Base-by-base conservation (phyloP, 768 basidiomycete species). In the Lentinula sp. region DNA sequence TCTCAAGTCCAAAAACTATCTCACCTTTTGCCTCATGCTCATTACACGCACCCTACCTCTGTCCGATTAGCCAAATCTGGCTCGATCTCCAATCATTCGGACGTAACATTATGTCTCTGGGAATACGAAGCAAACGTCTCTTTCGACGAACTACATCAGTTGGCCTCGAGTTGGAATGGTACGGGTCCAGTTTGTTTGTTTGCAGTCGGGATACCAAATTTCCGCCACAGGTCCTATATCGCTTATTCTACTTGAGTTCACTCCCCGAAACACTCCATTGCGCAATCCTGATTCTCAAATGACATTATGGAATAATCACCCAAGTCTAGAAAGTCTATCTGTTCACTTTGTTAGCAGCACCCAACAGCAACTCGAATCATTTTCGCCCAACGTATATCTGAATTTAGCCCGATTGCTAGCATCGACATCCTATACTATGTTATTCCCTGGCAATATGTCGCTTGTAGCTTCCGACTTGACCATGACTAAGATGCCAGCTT, bases 351-450 rank as follows among this genome's bases (percentile, higher is more conserved):
- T 55, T n/a, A 50, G 9, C 34, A n/a, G 69, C 70, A 43, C 23
- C 18, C 53, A 7, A 16, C 10, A 13, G 16, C 51, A 31, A 43
- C 49, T 35, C 31, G 53, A 40, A 11, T 55, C 34, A 23, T 34
- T 62, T n/a, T 71, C 71, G 7, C 77, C 82, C 13, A 87, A 87
- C 62, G 67, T 74, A 16, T 84, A 82, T 65, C 74, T 88, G 23
- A 88, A 88, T 67, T 68, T 88, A 35, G 87, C 86, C 1, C 76
- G 85, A n/a, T 70, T 86, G 53, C 82, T 86, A 66, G 76, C 86
- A 7, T 73, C 64, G 9, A 84, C 84, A 8, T 67, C 74, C 0
- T 69, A 68, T 43, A 76, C 83, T 16, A 69, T 84, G 52, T 68
- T 88, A 54, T 81, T 85, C 61, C 86, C 87, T 34, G 78, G 72